Conservation (phyloP, 345 rosid species). For the Streptanthus diversifolius region DNA sequence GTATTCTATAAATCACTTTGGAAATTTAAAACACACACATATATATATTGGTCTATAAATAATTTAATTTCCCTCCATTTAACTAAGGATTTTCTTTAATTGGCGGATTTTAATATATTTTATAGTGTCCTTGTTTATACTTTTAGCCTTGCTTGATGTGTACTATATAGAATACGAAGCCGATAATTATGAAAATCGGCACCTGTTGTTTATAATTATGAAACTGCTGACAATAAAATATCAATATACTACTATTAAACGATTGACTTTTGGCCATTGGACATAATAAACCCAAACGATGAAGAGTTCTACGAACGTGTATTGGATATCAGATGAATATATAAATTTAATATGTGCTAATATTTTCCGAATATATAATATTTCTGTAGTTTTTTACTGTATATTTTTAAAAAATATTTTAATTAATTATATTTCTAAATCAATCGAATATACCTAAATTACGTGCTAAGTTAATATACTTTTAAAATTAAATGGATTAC, state of each 20-base stretch:
- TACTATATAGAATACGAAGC: not conserved
- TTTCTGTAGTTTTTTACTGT: not conserved
- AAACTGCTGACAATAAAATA: not conserved
- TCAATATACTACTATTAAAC: not conserved
- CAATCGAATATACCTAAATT: too few relatives aligned
- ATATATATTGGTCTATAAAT: not conserved
- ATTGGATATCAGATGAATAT: not conserved
- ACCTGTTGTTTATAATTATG: not conserved
- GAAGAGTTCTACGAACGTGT: slow-evolving; percentile 2
- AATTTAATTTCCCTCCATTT: not conserved
- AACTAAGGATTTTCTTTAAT: not conserved
- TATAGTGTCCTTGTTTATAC: not conserved
- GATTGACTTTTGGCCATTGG: not conserved
- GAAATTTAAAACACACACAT: too few relatives aligned
- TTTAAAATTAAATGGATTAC: not conserved
- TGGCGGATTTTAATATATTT: not conserved
- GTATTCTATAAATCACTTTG: not conserved
- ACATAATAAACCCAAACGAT: not conserved
- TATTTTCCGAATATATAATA: not conserved
- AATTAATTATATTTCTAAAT: not conserved
- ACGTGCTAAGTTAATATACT: not conserved
- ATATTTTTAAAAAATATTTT: not conserved
- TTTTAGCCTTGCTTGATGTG: not conserved
- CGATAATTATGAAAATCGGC: not conserved
- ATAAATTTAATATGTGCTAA: not conserved